Evolutionary conservation across 73 alveolate genomes (phyloP), one percentile per base, ranked within the genome.

Genomic region (Breviolum minutum): DNA sequence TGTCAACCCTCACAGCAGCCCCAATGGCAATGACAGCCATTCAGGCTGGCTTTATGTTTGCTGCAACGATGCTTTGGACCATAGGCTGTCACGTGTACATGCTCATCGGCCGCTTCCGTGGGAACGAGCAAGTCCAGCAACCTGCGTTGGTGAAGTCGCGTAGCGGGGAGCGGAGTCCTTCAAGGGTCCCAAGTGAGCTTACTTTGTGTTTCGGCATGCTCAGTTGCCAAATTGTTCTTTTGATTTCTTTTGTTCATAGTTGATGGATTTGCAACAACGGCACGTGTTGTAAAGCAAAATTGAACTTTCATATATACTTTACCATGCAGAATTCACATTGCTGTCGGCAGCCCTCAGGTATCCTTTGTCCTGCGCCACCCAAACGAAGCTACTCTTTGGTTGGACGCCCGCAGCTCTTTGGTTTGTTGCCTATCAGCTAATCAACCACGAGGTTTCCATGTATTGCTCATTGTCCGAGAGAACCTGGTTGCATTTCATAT

Each of bases 11-110:
- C 69, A 92, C 98, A 13, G 98, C 98, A 26, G 98, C 98, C 0
- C 98, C 98, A 27, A 92, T 92, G 98, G 98, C 98, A 2, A 40
- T 92, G 98, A 92, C 98, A 0, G 87, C 98, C n/a, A 92, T 92
- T 22, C 98, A 92, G 24, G 98, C 98, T 60, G 98, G 98, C 48
- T 74, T 74, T 90, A 69, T 61, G 69, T 83, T n/a, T 19, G 92
- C 76, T 61, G 71, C 92, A 40, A 83, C 92, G 27, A 83, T 83
- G 73, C 74, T 83, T 8, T 83, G 92, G 92, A 83, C 92, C 12
- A n/a, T 83, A 24, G 27, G 92, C 74, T 83, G 92, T 60, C 92
- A 83, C 32, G 73, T 83, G 76, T 83, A 83, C 61, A 83, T 83
- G 92, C 92, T 83, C 92, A 48, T 80, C 16, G 66, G 68, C 88